A percentile compares a stretch with the other conserved stretches of the same genome.
phyloP scores from a whole-genome alignment of 169 alveolate genomes.

The Cryptosporidium muris region DNA sequence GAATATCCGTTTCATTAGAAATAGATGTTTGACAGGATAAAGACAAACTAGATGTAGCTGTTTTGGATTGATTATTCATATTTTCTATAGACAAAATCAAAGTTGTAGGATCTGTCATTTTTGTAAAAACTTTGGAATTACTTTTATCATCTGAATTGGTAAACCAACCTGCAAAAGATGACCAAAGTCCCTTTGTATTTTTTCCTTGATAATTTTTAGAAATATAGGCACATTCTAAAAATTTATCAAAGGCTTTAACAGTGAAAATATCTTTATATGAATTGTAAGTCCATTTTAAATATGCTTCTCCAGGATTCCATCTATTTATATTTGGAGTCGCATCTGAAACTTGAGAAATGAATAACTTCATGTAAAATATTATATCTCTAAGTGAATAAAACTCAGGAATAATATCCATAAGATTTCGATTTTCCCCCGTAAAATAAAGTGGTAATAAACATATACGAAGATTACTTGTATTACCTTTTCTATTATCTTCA shows the following conservation, averaged over 20 bases:
- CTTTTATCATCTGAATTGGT: conserved; percentile 36
- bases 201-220: conserved; percentile 6
- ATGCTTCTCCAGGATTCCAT: conserved; percentile 31
- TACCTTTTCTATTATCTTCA: conserved; percentile 9
- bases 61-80: neutral
- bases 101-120: conserved; percentile 34
- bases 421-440: conserved; percentile 42
- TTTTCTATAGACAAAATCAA: conserved; percentile 23
- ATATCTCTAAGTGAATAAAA: conserved; percentile 66
- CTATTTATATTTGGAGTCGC: conserved; percentile 23
- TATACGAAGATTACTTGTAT: neutral
- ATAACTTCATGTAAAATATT: conserved; percentile 66
- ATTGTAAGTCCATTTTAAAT: conserved; percentile 31
- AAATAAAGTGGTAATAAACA: conserved; percentile 32
- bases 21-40: neutral
- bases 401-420: conserved; percentile 73
- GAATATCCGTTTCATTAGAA: conserved; percentile 82
- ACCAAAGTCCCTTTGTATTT: conserved; percentile 51
- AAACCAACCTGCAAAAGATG: conserved; percentile 64
- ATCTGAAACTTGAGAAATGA: conserved; percentile 30
- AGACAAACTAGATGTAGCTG: neutral
- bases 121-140: conserved; percentile 15
- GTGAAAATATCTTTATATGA: conserved; percentile 16
- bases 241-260: conserved; percentile 65
- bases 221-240: conserved; percentile 38